Percentiles rank a stretch among this genome's conserved stretches.
Evolutionary conservation across 202 grass and related monocot species (phyloP).

Genomic region (Dendrocalamus latiflorus): DNA sequence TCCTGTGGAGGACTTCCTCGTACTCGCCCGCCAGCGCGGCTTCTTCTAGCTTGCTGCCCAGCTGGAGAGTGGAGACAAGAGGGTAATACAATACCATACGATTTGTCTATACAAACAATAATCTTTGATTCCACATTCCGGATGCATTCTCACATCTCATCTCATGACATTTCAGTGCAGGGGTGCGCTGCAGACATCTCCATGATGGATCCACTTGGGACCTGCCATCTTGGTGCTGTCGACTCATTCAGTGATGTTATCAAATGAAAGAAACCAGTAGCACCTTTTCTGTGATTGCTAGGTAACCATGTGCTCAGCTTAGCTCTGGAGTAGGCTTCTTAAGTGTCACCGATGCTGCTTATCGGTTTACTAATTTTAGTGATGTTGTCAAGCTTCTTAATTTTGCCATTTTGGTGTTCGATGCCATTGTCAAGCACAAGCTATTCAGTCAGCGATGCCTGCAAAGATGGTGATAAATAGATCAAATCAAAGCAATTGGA

Average conservation of each 20-base stretch:
- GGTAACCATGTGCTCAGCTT: background rate
- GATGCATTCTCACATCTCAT: background rate
- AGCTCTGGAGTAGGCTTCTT: background rate
- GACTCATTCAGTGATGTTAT: background rate
- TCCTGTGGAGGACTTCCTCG: background rate
- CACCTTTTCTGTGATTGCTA: background rate
- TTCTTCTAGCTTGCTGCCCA: background rate
- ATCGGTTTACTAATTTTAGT: background rate
- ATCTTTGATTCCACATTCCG: background rate
- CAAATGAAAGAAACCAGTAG: background rate
- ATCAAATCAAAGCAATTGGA: background rate
- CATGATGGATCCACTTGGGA: background rate
- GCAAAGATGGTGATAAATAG: background rate
- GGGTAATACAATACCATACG: background rate
- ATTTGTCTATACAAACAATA: background rate
- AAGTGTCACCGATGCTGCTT: background rate
- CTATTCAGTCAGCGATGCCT: background rate
- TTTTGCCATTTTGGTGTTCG: background rate
- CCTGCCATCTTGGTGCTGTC: background rate
- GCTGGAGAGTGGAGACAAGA: background rate
- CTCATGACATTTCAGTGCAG: background rate
- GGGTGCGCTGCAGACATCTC: background rate
- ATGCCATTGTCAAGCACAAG: background rate
- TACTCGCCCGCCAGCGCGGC: background rate
- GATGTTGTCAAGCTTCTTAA: background rate